phyloP scores from a whole-genome alignment of 2,329 filamentous ascomycete species.

The Colletotrichum plurivorum region DNA sequence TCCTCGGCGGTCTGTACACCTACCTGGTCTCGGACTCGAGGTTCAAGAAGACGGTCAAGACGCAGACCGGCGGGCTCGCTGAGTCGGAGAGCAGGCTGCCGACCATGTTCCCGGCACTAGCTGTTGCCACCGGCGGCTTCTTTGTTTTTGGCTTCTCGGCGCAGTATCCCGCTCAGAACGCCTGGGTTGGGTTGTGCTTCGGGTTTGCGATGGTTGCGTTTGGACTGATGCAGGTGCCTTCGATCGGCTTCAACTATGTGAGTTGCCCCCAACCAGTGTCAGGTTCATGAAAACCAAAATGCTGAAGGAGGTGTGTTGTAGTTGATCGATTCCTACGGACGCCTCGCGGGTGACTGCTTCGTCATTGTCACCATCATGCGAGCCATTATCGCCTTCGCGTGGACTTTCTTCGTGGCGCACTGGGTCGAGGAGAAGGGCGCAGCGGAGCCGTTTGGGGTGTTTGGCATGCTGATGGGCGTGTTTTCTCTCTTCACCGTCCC shows the following conservation, averaged over 20 bases:
- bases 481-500: constrained; percentile 58
- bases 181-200: constrained; percentile 53
- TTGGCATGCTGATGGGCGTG: constrained; percentile 64
- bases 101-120: constrained; percentile 48
- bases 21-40: constrained; percentile 45
- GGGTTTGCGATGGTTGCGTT: constrained; percentile 55
- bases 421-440: constrained; percentile 61
- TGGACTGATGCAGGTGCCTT: constrained; percentile 55
- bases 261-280: constrained; percentile 38
- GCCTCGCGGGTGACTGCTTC: constrained; percentile 65
- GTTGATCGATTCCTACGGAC: constrained; percentile 65
- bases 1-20: constrained; percentile 47
- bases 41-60: constrained; percentile 43
- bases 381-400: constrained; percentile 65
- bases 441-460: constrained; percentile 66
- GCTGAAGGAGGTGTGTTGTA: constrained; percentile 41
- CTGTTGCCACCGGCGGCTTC: constrained; percentile 50
- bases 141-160: constrained; percentile 56
- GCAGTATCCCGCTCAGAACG: constrained; percentile 46
- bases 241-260: constrained; percentile 56
- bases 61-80: constrained; percentile 46
- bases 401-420: constrained; percentile 66
- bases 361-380: constrained; percentile 65
- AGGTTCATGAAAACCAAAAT: neutral
- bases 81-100: constrained; percentile 53